These are phyloP conservation scores for Rugonectria rugulosa DNA, from an alignment of 2,329 filamentous ascomycete species.

Conservation along the genomic window DNA sequence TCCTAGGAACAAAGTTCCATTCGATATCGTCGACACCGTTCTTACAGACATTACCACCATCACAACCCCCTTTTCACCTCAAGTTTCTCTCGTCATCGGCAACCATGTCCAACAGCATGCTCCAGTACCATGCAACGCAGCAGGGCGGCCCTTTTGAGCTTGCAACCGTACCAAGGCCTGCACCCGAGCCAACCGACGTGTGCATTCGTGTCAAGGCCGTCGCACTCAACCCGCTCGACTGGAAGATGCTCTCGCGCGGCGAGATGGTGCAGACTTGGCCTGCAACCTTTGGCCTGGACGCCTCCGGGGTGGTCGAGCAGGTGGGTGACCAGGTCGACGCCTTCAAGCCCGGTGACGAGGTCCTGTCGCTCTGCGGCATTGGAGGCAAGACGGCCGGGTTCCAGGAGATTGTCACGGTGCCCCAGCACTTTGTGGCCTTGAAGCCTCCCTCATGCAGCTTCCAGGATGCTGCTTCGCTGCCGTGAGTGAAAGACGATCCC, in stretches of 20 bases:
- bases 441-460: constrained; percentile 24
- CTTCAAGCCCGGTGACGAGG: constrained; percentile 49
- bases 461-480: constrained; percentile 28
- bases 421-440: constrained; percentile 29
- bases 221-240: constrained; percentile 34
- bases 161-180: constrained; percentile 22
- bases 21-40: not conserved
- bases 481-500: constrained; percentile 22
- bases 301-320: constrained; percentile 32
- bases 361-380: constrained; percentile 37
- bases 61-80: not conserved
- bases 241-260: constrained; percentile 29
- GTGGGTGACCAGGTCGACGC: constrained; percentile 30
- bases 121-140: constrained; percentile 26
- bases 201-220: constrained; percentile 31
- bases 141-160: constrained; percentile 28
- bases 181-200: constrained; percentile 23
- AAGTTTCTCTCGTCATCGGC: not conserved
- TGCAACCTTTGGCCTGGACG: constrained; percentile 29
- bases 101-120: constrained; percentile 22
- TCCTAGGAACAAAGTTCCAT: not conserved
- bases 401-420: constrained; percentile 31
- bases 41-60: not conserved
- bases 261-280: constrained; percentile 31
- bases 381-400: constrained; percentile 29